A percentile compares a stretch with the other conserved stretches of the same genome.
phyloP scores from a whole-genome alignment of 2,329 filamentous ascomycete species.

The Pezicula carpinea region DNA sequence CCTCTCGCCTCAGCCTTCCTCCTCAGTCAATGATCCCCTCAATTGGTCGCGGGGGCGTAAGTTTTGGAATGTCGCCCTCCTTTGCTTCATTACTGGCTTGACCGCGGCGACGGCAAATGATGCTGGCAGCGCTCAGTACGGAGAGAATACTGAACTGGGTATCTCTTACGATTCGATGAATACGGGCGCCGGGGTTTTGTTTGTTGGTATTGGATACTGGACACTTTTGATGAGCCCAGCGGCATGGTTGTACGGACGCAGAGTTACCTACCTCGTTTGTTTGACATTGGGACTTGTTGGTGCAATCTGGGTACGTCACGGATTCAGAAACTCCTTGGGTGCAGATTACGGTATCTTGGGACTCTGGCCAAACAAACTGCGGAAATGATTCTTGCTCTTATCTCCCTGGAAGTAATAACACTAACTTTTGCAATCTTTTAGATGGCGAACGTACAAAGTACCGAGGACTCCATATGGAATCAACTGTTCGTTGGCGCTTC shows the following conservation, averaged over 20 bases:
- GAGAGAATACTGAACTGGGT: conserved; percentile 43
- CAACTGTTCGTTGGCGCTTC: conserved; percentile 55
- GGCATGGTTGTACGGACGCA: conserved; percentile 49
- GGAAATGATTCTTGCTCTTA: too few species aligned
- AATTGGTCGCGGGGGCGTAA: conserved; percentile 45
- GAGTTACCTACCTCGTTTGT: conserved; percentile 49
- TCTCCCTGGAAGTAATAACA: too few species aligned
- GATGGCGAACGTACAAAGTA: conserved; percentile 42
- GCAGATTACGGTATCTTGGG: too few species aligned
- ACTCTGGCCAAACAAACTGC: too few species aligned
- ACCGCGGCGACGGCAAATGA: conserved; percentile 53
- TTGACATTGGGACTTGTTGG: conserved; percentile 44
- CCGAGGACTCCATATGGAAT: conserved; percentile 45
- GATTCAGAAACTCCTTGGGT: too few species aligned
- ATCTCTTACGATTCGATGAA: conserved; percentile 50
- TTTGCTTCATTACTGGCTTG: conserved; percentile 48
- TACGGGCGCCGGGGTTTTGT: conserved; percentile 51
- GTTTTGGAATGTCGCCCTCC: conserved; percentile 45
- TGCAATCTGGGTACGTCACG: conserved; percentile 35
- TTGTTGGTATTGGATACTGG: conserved; percentile 51
- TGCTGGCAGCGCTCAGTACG: conserved; percentile 46
- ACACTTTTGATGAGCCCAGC: conserved; percentile 47
- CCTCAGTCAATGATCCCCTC: conserved; percentile 47
- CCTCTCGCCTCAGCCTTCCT: conserved; percentile 48
- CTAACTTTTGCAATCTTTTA: too few species aligned